Base-by-base conservation (phyloP, 164 flowering plant genomes). In the Kingdonia uniflora region DNA sequence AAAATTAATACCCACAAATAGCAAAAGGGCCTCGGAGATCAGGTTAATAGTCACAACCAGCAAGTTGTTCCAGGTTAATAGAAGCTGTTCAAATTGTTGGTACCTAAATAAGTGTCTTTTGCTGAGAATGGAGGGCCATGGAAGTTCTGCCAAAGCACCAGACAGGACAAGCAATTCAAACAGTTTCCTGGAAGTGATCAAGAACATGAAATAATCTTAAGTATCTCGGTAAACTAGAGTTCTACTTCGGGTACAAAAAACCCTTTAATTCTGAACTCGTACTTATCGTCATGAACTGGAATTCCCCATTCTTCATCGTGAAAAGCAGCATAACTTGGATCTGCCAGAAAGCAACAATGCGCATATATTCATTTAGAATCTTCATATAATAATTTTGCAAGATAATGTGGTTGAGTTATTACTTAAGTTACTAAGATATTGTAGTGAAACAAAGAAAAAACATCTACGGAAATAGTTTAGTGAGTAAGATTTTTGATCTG, bases 251-350 rank as follows among this genome's bases (percentile, higher is more conserved):
- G 42, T 11, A 20, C 11, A 19, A 33, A 40, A 49, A 38, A 2
- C 21, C 6, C 12, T 11, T 35, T 29, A 7, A 44, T 7, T 42
- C 2, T 10, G 38, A 49, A 23, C 2, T 65, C 76, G 35, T 72
- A 82, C 95, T 68, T 85, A 69, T 85, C 87, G 64, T 82, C 90
- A 43, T 80, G 90, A 16, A 79, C 80, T 29, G 87, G 85, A 63
- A 80, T 73, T 60, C 95, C 95, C 95, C 95, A 85, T 74, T 85
- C 90, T 67, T 80, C 87, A 53, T 82, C 95, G 52, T 85, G 95
- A 49, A 82, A 85, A 60, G 80, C 73, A 66, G 68, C 76, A 71
- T 82, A 82, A 26, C 68, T 63, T 37, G 75, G 80, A 64, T 82
- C 95, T 85, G 63, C 43, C 39, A 49, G 43, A 16, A 61, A 65